Evolutionary conservation across 352 stramenopile genomes (phyloP).

Genomic region (Phytophthora hybrid): DNA sequence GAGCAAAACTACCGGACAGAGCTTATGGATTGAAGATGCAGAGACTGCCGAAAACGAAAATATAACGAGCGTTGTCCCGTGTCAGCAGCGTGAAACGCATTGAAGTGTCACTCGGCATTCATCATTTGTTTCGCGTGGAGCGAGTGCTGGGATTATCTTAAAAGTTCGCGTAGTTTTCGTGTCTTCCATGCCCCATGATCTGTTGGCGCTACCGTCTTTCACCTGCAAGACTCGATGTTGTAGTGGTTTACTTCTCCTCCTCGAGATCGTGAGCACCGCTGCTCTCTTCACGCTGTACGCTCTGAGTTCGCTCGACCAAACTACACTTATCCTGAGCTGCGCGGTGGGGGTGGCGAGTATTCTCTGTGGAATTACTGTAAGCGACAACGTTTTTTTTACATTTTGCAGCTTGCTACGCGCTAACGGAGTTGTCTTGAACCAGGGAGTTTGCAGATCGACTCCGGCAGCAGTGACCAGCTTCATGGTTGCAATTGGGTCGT

Average conservation of each 20-base stretch:
- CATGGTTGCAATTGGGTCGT: constrained; percentile 57
- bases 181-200: constrained; percentile 22
- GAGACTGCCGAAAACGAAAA: constrained; percentile 33
- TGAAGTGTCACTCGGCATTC: constrained; percentile 1
- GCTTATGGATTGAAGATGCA: constrained; percentile 2
- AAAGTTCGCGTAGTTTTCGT: too few species aligned
- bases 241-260: constrained; percentile 44
- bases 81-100: constrained; percentile 34
- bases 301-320: constrained; percentile 44
- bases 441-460: constrained; percentile 64
- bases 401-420: too few species aligned
- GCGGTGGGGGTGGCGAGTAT: constrained; percentile 55
- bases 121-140: constrained; percentile 9
- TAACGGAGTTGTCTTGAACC: background rate
- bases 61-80: constrained; percentile 21
- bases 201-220: constrained; percentile 51
- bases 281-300: constrained; percentile 56
- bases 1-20: background rate
- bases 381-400: constrained; percentile 6
- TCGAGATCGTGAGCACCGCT: constrained; percentile 48
- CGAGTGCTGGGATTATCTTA: background rate
- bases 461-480: constrained; percentile 61
- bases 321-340: constrained; percentile 43
- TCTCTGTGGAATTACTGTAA: constrained; percentile 54
- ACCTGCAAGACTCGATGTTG: constrained; percentile 58